A percentile compares a stretch with the other conserved stretches of the same genome.
These are phyloP conservation scores for Alternaria arbusti DNA, from an alignment of 2,329 filamentous ascomycete species.

Conservation along the genomic window DNA sequence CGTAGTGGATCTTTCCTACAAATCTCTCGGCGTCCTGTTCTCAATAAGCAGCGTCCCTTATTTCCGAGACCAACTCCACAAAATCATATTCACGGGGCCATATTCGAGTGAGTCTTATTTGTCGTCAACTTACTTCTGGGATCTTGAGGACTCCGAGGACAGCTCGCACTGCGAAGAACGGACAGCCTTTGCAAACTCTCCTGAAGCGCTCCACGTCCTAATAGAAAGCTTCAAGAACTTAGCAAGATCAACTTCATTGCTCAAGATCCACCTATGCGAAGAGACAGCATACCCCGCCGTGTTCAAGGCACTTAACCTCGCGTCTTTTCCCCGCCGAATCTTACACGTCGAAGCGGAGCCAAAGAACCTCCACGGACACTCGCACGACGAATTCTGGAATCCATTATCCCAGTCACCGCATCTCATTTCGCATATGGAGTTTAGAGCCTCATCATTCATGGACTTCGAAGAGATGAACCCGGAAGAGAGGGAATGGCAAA, in stretches of 20 bases:
- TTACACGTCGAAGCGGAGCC: neutral
- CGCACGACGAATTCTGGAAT: too few species aligned
- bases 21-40: neutral
- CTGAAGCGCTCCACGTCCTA: neutral
- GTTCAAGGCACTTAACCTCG: neutral
- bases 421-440: neutral
- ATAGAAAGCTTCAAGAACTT: neutral
- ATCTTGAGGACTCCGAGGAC: too few species aligned
- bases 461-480: too few species aligned
- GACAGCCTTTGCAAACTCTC: neutral
- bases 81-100: neutral
- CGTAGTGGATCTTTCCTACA: neutral
- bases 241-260: neutral
- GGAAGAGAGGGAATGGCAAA: too few species aligned
- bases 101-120: too few species aligned
- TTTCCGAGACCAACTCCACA: neutral
- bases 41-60: neutral
- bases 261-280: fast-evolving
- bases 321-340: neutral
- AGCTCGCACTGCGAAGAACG: neutral
- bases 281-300: neutral
- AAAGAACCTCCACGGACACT: too few species aligned
- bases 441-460: too few species aligned
- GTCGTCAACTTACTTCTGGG: too few species aligned
- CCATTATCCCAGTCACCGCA: neutral